These are phyloP conservation scores for Auricularia heimuer DNA, from an alignment of 768 basidiomycete genomes.

Conservation along the genomic window DNA sequence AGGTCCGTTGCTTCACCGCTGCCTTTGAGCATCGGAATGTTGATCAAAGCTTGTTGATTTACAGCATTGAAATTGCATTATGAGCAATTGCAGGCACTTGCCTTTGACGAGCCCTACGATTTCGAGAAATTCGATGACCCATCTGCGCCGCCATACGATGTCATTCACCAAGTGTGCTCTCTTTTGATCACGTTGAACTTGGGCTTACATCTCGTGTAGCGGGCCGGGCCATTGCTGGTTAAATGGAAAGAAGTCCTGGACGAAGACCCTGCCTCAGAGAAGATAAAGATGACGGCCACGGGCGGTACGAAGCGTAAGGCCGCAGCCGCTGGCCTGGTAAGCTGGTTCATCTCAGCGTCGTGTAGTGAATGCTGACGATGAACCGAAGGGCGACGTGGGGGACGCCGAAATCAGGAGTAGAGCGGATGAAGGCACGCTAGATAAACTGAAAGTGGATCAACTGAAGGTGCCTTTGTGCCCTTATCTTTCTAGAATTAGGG, in stretches of 20 bases:
- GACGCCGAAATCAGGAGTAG: constrained; percentile 66
- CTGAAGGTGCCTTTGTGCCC: constrained; percentile 45
- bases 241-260: constrained; percentile 59
- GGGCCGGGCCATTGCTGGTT: constrained; percentile 57
- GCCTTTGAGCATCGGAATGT: background rate
- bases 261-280: constrained; percentile 54
- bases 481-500: constrained; percentile 8
- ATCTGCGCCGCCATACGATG: constrained; percentile 64
- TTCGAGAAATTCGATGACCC: constrained; percentile 68
- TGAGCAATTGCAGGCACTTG: constrained; percentile 81
- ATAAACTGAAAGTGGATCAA: constrained; percentile 72
- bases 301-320: constrained; percentile 62
- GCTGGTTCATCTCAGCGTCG: background rate
- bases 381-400: constrained; percentile 46
- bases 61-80: constrained; percentile 81
- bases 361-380: background rate
- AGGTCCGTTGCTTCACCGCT: constrained; percentile 36
- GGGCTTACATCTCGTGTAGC: constrained; percentile 28
- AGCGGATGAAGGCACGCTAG: constrained; percentile 47
- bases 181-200: background rate
- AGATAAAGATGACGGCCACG: constrained; percentile 29
- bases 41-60: background rate
- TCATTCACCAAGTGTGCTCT: constrained; percentile 66
- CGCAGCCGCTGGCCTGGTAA: constrained; percentile 32
- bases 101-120: constrained; percentile 86